Percentiles rank a stretch among this genome's conserved stretches.
phyloP scores from a whole-genome alignment of 2,329 filamentous ascomycete genomes.

The Talaromyces rugulosus region DNA sequence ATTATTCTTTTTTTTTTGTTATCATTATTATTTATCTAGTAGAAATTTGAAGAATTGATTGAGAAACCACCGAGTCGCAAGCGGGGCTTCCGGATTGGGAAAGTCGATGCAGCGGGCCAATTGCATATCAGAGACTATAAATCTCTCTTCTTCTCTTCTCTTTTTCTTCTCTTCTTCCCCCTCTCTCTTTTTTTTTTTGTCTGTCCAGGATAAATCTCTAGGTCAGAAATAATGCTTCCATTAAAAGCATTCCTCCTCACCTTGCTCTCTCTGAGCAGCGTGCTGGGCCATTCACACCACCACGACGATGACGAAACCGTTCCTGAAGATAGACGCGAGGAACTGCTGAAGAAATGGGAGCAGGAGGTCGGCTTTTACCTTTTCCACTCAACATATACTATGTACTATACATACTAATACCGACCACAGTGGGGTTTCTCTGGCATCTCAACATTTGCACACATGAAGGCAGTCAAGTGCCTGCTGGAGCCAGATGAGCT shows the following conservation, averaged over 20 bases:
- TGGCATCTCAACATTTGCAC: slow-evolving; percentile 72
- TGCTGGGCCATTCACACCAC: slow-evolving; percentile 31
- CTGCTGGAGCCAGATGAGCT: slow-evolving; percentile 59
- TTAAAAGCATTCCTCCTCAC: slow-evolving; percentile 18
- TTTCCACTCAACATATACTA: neutral
- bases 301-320: slow-evolving; percentile 38
- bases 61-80: neutral
- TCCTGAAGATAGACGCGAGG: slow-evolving; percentile 36
- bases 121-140: neutral
- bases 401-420: neutral
- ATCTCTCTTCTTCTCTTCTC: neutral
- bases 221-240: neutral
- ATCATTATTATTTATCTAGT: neutral
- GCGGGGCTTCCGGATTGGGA: slow-evolving; percentile 9
- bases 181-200: neutral
- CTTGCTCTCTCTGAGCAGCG: slow-evolving; percentile 26
- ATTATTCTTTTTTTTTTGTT: too few relatives aligned
- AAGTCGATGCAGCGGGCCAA: slow-evolving; percentile 9
- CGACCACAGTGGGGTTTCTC: slow-evolving; percentile 58
- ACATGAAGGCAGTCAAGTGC: slow-evolving; percentile 65
- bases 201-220: neutral
- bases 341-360: slow-evolving; percentile 45
- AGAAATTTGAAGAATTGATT: neutral
- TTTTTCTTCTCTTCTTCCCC: neutral
- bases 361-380: slow-evolving; percentile 44